Evolutionary conservation across 2,329 filamentous ascomycete species (phyloP).

Genomic region (Acephala macrosclerotiorum): DNA sequence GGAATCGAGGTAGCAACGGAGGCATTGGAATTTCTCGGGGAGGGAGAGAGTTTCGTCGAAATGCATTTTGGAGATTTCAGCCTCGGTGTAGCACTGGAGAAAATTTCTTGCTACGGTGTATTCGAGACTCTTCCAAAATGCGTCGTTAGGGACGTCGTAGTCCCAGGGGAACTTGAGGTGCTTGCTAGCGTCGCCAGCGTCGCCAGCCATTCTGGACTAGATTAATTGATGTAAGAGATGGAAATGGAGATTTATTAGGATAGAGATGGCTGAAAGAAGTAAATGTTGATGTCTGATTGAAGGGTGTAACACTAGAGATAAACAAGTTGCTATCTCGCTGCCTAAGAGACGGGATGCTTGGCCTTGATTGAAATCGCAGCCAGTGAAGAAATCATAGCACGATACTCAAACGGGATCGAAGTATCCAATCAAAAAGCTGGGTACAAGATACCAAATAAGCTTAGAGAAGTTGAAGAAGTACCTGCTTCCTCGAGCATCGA

Average conservation of each 20-base stretch:
- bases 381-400: background rate
- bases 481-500: no score
- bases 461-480: no score
- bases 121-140: constrained; percentile 3
- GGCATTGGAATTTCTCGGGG: background rate
- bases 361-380: background rate
- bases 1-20: background rate
- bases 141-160: background rate
- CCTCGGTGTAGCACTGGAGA: background rate
- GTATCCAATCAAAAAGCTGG: no score
- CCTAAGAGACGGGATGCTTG: background rate
- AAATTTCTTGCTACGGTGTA: background rate
- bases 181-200: constrained; percentile 3
- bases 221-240: background rate
- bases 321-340: background rate
- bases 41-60: background rate
- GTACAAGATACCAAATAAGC: no score
- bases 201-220: background rate
- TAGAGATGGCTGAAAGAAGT: background rate
- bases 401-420: background rate
- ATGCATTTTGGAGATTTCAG: constrained; percentile 3
- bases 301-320: background rate
- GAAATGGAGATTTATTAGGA: background rate
- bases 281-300: background rate
- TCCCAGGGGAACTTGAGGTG: background rate